Conservation (phyloP, 1,284 basidiomycete genomes). For the Ustilago cynodontis region DNA sequence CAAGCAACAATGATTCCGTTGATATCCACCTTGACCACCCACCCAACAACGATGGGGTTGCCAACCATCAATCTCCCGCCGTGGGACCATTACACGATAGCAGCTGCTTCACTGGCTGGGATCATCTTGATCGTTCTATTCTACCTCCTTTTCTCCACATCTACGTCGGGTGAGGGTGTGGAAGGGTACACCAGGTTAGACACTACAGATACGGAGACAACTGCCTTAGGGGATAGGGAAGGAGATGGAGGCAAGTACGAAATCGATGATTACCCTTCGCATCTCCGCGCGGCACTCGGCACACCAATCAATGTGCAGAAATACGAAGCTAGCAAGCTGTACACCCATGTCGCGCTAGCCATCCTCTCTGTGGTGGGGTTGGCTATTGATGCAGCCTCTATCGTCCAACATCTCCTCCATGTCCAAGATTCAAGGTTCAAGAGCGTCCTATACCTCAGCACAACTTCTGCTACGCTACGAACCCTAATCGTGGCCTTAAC, state of each 20-base stretch:
- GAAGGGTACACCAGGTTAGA: slow-evolving; percentile 9
- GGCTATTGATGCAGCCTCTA: slow-evolving; percentile 23
- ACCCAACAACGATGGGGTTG: neutral
- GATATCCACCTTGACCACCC: slow-evolving; percentile 11
- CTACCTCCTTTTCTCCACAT: slow-evolving; percentile 4
- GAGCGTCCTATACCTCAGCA: slow-evolving; percentile 9
- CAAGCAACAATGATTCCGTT: slow-evolving; percentile 22
- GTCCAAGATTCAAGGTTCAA: too few species aligned
- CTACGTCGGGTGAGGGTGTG: neutral
- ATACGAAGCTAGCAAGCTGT: slow-evolving; percentile 15
- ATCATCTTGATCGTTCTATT: slow-evolving; percentile 14
- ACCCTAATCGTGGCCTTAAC: slow-evolving; percentile 23
- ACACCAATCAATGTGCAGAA: slow-evolving; percentile 14
- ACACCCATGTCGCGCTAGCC: slow-evolving; percentile 23
- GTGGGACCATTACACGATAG: slow-evolving; percentile 18
- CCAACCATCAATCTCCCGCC: slow-evolving; percentile 3
- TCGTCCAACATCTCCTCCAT: slow-evolving; percentile 13
- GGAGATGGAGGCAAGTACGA: slow-evolving; percentile 8
- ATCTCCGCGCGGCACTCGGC: slow-evolving; percentile 27
- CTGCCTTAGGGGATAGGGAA: neutral
- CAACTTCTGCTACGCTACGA: slow-evolving; percentile 17
- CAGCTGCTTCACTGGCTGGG: slow-evolving; percentile 5
- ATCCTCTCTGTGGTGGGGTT: slow-evolving; percentile 28
- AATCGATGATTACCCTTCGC: slow-evolving; percentile 22
- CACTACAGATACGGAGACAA: slow-evolving; percentile 3